These are phyloP conservation scores for Pestalotiopsis sp. DNA, from an alignment of 2,329 filamentous ascomycete species.

Conservation along the genomic window DNA sequence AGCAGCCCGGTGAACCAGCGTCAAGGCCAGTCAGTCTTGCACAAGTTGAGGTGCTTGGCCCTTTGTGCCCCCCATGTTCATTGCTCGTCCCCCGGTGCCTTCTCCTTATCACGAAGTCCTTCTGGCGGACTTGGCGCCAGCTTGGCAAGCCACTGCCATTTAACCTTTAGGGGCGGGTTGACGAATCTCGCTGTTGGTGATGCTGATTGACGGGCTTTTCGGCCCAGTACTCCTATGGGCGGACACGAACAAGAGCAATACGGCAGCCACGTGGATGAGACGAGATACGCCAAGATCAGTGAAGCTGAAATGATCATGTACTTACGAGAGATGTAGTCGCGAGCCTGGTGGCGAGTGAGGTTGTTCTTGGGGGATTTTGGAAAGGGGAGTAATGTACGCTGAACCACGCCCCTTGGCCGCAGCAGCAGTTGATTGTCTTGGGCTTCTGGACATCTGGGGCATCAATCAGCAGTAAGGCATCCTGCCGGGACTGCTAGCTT, in stretches of 20 bases:
- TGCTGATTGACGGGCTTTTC: conserved; percentile 10
- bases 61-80: background rate
- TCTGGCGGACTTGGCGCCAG: conserved; percentile 9
- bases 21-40: background rate
- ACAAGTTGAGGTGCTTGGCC: background rate
- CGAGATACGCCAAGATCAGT: conserved; percentile 5
- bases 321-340: background rate
- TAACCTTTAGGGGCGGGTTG: background rate
- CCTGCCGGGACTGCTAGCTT: background rate
- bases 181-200: background rate
- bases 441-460: background rate
- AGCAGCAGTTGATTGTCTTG: background rate
- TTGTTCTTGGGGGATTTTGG: too few species aligned
- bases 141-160: conserved; percentile 16
- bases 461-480: background rate
- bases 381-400: background rate
- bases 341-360: background rate
- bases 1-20: background rate
- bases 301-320: background rate
- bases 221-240: conserved; percentile 6
- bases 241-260: background rate
- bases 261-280: conserved; percentile 3
- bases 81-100: background rate
- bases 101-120: background rate
- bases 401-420: background rate